Evolutionary conservation across 371 early-diverging fungal species (phyloP).

Genomic region (Blyttiomyces sp.): DNA sequence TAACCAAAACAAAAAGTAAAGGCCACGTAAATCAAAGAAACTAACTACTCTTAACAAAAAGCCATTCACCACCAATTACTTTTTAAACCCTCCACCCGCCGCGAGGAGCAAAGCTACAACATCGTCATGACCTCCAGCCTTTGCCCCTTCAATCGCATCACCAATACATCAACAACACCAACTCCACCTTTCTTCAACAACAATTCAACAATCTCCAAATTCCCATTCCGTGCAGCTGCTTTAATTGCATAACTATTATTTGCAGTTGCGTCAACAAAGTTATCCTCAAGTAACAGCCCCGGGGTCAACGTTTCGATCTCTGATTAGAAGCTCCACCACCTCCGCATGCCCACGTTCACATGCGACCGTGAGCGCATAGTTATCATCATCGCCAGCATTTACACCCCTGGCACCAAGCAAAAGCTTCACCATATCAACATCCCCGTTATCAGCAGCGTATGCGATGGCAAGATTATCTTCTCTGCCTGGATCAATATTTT

Average conservation of each 20-base stretch:
- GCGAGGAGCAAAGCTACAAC: too few relatives aligned
- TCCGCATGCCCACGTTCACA: slow-evolving; percentile 2
- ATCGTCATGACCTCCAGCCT: too few relatives aligned
- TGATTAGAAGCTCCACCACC: not conserved
- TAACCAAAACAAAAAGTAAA: too few relatives aligned
- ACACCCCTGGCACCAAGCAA: not conserved
- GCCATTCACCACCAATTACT: too few relatives aligned
- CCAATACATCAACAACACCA: not conserved
- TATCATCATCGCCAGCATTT: too few relatives aligned
- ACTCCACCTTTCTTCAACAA: not conserved
- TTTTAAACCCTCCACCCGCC: too few relatives aligned
- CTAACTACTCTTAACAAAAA: too few relatives aligned
- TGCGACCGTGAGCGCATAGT: not conserved
- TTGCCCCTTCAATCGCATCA: too few relatives aligned
- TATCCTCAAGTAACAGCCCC: slow-evolving; percentile 3
- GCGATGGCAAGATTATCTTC: not conserved
- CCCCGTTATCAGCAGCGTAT: not conserved
- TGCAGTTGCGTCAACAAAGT: not conserved
- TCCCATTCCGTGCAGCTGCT: slow-evolving; percentile 8
- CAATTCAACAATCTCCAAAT: slow-evolving; percentile 5
- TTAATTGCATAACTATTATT: not conserved
- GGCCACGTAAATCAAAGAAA: too few relatives aligned
- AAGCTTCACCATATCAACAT: not conserved
- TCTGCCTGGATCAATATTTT: not conserved
- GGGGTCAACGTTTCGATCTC: not conserved